Evolutionary conservation across 345 rosid species (phyloP).

Genomic region (Aquilaria malaccensis): DNA sequence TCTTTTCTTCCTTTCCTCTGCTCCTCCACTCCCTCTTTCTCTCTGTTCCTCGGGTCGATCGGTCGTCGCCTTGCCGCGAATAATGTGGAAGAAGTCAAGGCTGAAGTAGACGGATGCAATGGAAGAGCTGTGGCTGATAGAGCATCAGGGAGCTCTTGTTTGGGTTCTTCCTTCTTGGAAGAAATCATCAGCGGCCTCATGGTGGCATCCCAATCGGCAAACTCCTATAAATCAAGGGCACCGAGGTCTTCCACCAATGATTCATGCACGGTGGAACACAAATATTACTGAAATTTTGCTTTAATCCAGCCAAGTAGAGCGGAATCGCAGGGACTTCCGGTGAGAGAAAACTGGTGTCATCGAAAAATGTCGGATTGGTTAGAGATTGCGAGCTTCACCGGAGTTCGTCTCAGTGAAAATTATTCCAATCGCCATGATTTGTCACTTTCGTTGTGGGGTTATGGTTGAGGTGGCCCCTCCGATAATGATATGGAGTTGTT

Average conservation of each 20-base stretch:
- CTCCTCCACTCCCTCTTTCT: too few relatives aligned
- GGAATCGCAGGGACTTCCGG: slow-evolving; percentile 9
- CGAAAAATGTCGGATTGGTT: not conserved
- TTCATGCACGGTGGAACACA: slow-evolving; percentile 44
- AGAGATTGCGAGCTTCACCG: not conserved
- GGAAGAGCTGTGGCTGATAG: slow-evolving; percentile 9
- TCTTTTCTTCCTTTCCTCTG: too few relatives aligned
- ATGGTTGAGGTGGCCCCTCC: too few relatives aligned
- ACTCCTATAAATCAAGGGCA: slow-evolving; percentile 82
- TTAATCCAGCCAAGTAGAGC: not conserved
- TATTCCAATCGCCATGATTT: too few relatives aligned
- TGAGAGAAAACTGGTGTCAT: slow-evolving; percentile 6
- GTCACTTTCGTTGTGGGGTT: too few relatives aligned
- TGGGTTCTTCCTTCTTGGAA: slow-evolving; percentile 18
- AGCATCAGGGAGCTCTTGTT: slow-evolving; percentile 12
- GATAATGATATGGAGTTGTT: too few relatives aligned
- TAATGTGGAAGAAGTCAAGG: slow-evolving; percentile 9
- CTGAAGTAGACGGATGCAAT: not conserved
- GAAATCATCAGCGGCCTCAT: slow-evolving; percentile 59
- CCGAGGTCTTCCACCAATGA: slow-evolving; percentile 63
- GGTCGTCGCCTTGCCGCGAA: slow-evolving; percentile 8
- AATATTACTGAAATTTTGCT: not conserved
- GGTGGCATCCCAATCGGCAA: slow-evolving; percentile 65
- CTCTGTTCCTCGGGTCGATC: too few relatives aligned
- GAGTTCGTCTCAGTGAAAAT: too few relatives aligned